Base-by-base conservation (phyloP, 164 flowering plant species). In the Piper longum region DNA sequence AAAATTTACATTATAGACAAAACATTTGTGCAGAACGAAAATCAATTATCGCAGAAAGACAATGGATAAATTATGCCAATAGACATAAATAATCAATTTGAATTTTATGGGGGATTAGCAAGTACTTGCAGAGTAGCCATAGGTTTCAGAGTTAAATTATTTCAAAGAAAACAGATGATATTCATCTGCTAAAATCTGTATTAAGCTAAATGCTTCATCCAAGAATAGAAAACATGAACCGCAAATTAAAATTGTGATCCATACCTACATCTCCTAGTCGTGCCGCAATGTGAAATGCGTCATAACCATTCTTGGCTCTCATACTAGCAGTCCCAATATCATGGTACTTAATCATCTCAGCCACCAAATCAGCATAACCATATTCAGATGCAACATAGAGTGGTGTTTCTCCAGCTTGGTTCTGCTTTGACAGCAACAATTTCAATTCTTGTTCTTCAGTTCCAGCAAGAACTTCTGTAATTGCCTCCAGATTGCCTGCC, bases 211-310 rank as follows among this genome's bases (percentile, higher is more conserved):
- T 5, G 17, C 52, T 48, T 8, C 12, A 14, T 26, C 52, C 14
- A 9, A 48, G 52, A 8, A 9, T 48, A 48, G 3, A 5, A 14
- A 48, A 48, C 52, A 48, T 48, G 52, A 48, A 48, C 3, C 14
- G 14, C 12, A 9, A 48, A 48, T 48, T 48, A 48, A 5, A 2
- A 48, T 48, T 14, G 2, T 5, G 3, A 48, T 19, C 44, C 70
- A 45, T 79, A 89, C 98, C 97, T 19, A 86, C 71, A 72, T 88
- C 86, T 40, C 97, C 97, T 85, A 87, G 97, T 71, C 86, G 90
- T 54, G 95, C 92, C 56, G 99, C 99, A 65, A 93, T 84, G 70
- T 90, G 99, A 68, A 93, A 81, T 0, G 99, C 97, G 70, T 93
- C 99, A 63, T 77, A 90, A 0, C 99, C 97, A 72, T 88, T 90